Conservation (phyloP, 2,329 filamentous ascomycete genomes). For the Neocatenulostroma microsporum region DNA sequence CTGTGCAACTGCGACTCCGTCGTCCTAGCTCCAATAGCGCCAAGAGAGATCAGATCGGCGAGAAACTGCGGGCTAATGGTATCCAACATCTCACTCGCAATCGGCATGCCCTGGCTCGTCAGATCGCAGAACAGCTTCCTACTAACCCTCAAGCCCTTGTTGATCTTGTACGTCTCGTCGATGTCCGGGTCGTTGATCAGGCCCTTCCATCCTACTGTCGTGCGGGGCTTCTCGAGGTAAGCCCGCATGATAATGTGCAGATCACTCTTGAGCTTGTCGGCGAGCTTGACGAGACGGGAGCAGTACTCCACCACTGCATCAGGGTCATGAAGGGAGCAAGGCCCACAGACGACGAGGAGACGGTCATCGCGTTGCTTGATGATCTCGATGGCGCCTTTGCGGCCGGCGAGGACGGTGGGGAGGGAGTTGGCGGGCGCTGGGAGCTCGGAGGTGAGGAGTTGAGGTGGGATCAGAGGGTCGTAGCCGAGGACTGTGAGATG, state of each 20-base stretch:
- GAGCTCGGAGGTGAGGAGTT: slow-evolving; percentile 78
- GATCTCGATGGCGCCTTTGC: slow-evolving; percentile 62
- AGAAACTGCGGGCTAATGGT: slow-evolving; percentile 98
- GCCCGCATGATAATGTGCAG: slow-evolving; percentile 94
- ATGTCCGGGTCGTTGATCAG: slow-evolving; percentile 99
- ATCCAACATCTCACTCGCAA: slow-evolving; percentile 96
- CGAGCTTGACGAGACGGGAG: slow-evolving; percentile 64
- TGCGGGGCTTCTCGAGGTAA: slow-evolving; percentile 97
- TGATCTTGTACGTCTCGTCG: slow-evolving; percentile 95
- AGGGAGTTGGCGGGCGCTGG: slow-evolving; percentile 55
- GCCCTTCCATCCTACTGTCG: slow-evolving; percentile 98
- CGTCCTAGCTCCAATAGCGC: slow-evolving; percentile 90
- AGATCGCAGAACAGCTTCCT: slow-evolving; percentile 89
- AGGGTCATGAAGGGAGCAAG: slow-evolving; percentile 96
- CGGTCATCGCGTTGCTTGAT: slow-evolving; percentile 75
- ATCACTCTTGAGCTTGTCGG: slow-evolving; percentile 72
- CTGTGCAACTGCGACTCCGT: slow-evolving; percentile 96
- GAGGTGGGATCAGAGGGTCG: slow-evolving; percentile 85
- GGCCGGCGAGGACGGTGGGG: slow-evolving; percentile 62
- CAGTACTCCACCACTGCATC: slow-evolving; percentile 82
- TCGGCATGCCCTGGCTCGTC: slow-evolving; percentile 79
- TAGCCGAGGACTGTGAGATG: slow-evolving; percentile 68
- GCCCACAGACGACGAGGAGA: slow-evolving; percentile 87
- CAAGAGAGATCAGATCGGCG: slow-evolving; percentile 88
- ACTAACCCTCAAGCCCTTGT: slow-evolving; percentile 92